Evolutionary conservation across 106 monocot species (phyloP), one percentile per base, ranked within the genome.

Genomic region (Acorus calamus): DNA sequence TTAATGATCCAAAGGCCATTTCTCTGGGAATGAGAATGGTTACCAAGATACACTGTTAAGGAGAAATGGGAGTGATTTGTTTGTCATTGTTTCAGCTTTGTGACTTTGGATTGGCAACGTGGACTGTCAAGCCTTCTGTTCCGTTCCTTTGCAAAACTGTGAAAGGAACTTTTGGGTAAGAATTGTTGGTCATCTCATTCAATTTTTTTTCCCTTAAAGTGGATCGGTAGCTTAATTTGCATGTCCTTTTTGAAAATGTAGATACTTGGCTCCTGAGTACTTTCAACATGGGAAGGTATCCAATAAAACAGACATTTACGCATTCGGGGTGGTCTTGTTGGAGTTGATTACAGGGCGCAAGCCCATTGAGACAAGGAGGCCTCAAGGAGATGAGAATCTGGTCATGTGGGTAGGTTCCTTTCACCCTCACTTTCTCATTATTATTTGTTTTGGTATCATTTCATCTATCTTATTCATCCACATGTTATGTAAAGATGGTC

Each of bases 121-220:
- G 92, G 88, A 85, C 80, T 55, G 73, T 78, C 68, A 77, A 82
- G 60, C 85, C 84, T 51, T 85, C 92, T 12, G 59, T 88, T 11
- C 92, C 92, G 55, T 82, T 88, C 68, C 88, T 88, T 61, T 92
- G 92, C 84, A 88, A 92, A 69, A 74, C 82, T 46, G 92, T 92
- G 47, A 88, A 82, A 73, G 92, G 92, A 65, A 92, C 92, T 67
- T 92, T 92, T 83, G 92, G 92, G 92, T 92, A 80, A 65, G 52
- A 56, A 11, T 4, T 57, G 42, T 6, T 9, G 28, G 28, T 28
- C 28, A 28, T 28, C 28, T 28, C 28, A 28, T 28, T 28, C 28
- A 28, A 28, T 28, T 28, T 28, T 28, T 28, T 28, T 28, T 28
- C 28, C n/a, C 28, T 28, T 28, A 28, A 28, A 28, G 28, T 28